Base-by-base conservation (phyloP, 345 rosid species). In the Cochlearia excelsa region DNA sequence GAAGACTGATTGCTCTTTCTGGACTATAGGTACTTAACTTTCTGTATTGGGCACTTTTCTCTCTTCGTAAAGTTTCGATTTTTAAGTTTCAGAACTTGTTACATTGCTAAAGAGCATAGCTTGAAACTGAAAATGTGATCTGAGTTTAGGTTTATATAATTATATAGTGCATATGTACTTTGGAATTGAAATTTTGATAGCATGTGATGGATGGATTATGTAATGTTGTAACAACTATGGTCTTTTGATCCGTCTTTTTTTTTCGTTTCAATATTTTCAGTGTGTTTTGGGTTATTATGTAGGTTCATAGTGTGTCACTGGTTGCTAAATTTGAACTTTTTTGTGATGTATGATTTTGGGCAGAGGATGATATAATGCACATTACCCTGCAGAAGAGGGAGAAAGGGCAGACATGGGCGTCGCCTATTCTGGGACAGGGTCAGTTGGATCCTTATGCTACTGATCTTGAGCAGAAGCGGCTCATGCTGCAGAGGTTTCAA, bases 401-500 rank as follows among this genome's bases (percentile, higher is more conserved):
- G 61, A 86, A 80, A 69, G 99, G 97, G 44, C 81, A 86, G 75
- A 92, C 95, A 0, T 92, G 96, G 95, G 59, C 93, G 23, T 92
- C 96, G 0, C 97, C 97, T 0, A 80, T 92, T 55, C 46, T 73
- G 29, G 99, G 95, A 5, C 82, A 83, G 74, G 97, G 94, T 67
- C 82, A 75, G 72, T 76, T 89, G 40, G 96, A 88, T 46, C 79
- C 94, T 16, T 76, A 84, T 7, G 42, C 85, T 3, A 69, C 89
- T 52, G 94, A 86, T 66, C 67, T 81, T 9, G 95, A 86, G 62
- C 95, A 92, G 83, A 92, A 83, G 65, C 86, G 94, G 1, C 89
- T 89, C 64, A 92, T 86, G 98, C 84, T 92, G 29, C 89, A 86
- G 79, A 92, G 95, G 74, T 92, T 92, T 72, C 97, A 92, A 68